Percentiles rank a stretch among this genome's conserved stretches.
These are phyloP conservation scores for Erythrophleum ivorense DNA, from an alignment of 331 rosid species.

Conservation along the genomic window DNA sequence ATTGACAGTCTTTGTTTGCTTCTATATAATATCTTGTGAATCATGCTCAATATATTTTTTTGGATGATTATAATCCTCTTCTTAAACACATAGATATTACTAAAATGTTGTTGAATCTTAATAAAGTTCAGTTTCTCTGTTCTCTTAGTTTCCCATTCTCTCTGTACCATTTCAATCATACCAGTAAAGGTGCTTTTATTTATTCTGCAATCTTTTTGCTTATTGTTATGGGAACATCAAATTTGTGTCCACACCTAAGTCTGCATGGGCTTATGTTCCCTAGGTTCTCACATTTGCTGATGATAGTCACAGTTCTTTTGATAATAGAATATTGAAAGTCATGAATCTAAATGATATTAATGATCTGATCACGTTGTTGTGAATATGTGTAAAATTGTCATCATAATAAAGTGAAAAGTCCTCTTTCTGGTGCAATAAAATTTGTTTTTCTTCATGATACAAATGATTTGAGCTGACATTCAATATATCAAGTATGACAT, in stretches of 20 bases:
- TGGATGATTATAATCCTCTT: not conserved
- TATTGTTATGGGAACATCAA: not conserved
- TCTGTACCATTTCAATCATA: not conserved
- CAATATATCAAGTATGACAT: not conserved
- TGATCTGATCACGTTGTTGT: not conserved
- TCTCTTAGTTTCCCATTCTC: not conserved
- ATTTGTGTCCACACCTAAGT: not conserved
- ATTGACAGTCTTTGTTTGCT: not conserved
- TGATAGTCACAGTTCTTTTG: not conserved
- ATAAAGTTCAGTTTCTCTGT: not conserved
- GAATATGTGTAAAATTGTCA: not conserved
- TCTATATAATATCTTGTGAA: not conserved
- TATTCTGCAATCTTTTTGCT: not conserved
- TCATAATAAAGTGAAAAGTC: not conserved
- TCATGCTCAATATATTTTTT: not conserved
- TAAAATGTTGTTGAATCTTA: not conserved
- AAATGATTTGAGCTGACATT: constrained; percentile 2
- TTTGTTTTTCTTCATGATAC: constrained; percentile 17
- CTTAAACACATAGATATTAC: not conserved
- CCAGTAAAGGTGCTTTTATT: not conserved
- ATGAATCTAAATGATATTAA: not conserved
- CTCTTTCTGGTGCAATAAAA: not conserved
- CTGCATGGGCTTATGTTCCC: not conserved
- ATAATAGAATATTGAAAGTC: not conserved
- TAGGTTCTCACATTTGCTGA: not conserved